Evolutionary conservation across 768 basidiomycete species (phyloP), one percentile per base, ranked within the genome.

Genomic region (Psilocybe sp.): DNA sequence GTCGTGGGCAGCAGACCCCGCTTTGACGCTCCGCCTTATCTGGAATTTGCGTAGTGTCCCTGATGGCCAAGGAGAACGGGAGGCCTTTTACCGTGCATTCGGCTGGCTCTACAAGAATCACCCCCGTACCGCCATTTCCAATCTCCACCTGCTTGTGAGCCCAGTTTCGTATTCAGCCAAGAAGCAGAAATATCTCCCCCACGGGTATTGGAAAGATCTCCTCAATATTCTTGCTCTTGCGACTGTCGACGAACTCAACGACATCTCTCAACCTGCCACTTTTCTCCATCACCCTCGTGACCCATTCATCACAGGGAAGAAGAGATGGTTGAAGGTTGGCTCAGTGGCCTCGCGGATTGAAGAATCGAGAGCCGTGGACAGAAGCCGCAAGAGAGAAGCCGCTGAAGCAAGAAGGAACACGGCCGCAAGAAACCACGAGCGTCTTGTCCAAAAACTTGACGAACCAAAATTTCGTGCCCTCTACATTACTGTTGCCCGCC

Each of bases 131-230:
- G 83, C 86, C 2, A 80, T 90, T 40, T 55, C 62, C 8, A 89
- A 87, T 58, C 75, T 88, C 4, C 71, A 60, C 15, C 60, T 71
- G 49, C 69, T 87, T 4, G 77, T 84, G 35, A 68, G 75, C 8
- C 81, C 80, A 0, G 73, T 79, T 7, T 81, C 81, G 60, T 44
- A 49, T 4, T 62, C 63, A 36, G 50, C 59, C 14, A 70, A 68
- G 58, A 56, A 64, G 50, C 64, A 63, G 58, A 46, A 63, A 44
- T 28, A 28, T 28, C 7, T 28, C 53, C 62, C 44, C 34, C 37
- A 89, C 43, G 87, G 87, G 0, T 87, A 83, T 58, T 89, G 84
- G 82, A 88, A 90, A 60, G 87, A 89, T 56, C 71, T 88, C 16
- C 74, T 87, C 46, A 84, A 87, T 45, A 81, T 89, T 43, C 69